Evolutionary conservation across 257 asterid genomes (phyloP).

Genomic region (Primulina eburnea): DNA sequence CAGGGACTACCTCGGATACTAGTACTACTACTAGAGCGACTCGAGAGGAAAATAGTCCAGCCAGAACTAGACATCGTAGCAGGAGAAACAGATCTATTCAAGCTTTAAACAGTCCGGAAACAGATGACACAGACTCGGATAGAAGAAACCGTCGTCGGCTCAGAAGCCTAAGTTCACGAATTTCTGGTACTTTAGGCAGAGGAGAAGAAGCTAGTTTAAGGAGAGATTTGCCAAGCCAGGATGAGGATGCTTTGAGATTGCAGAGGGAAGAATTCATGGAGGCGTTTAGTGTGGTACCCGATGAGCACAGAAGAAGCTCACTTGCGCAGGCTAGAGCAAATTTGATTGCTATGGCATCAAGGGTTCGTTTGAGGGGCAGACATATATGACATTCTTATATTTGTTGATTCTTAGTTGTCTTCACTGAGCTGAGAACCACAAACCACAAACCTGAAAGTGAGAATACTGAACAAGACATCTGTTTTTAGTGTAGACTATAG

Average conservation of each 20-base stretch:
- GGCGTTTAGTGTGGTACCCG: constrained; percentile 39
- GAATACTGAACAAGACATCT: too few relatives aligned
- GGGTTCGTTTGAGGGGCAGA: constrained; percentile 44
- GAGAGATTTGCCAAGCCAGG: constrained; percentile 54
- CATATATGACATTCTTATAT: background rate
- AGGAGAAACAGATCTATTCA: constrained; percentile 34
- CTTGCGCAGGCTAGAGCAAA: constrained; percentile 65
- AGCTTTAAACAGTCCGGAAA: constrained; percentile 44
- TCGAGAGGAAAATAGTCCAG: constrained; percentile 25
- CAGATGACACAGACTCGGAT: constrained; percentile 30
- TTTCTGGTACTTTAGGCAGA: constrained; percentile 29
- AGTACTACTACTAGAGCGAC: constrained; percentile 18
- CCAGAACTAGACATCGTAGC: constrained; percentile 26
- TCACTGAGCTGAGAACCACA: too few relatives aligned
- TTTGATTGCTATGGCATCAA: constrained; percentile 87
- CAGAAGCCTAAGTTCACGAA: constrained; percentile 34
- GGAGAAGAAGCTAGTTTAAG: constrained; percentile 24
- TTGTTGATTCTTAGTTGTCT: too few relatives aligned
- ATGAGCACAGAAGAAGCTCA: constrained; percentile 34
- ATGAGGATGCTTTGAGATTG: constrained; percentile 85
- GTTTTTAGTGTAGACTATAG: too few relatives aligned
- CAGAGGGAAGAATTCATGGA: constrained; percentile 91
- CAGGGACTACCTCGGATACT: constrained; percentile 25
- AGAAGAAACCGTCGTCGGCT: constrained; percentile 29
- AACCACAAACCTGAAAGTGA: too few relatives aligned